Evolutionary conservation across 257 asterid genomes (phyloP).

Genomic region (Echites panduratus): DNA sequence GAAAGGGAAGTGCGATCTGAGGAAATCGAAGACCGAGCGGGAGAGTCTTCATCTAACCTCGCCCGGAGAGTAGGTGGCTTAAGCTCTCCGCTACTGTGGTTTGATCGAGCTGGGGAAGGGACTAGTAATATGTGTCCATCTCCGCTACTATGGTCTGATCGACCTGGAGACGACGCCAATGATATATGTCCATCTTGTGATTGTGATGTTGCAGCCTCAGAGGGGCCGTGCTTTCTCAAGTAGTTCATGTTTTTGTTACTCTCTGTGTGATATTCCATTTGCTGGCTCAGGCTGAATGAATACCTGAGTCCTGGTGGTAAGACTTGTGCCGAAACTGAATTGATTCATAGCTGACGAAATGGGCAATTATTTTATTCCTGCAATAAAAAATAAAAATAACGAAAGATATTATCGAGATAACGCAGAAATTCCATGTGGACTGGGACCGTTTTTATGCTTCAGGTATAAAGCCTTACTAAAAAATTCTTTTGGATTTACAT

Average conservation of each 20-base stretch:
- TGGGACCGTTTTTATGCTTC: too few relatives aligned
- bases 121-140: neutral
- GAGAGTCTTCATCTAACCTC: conserved; percentile 35
- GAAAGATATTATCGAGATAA: too few relatives aligned
- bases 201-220: conserved; percentile 4
- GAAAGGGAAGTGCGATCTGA: conserved; percentile 38
- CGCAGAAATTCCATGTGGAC: too few relatives aligned
- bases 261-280: neutral
- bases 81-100: conserved; percentile 36
- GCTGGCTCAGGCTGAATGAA: neutral
- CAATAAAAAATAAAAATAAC: too few relatives aligned
- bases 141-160: conserved; percentile 7
- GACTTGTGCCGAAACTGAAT: neutral
- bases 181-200: neutral
- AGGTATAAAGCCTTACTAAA: too few relatives aligned
- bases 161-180: neutral
- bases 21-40: conserved; percentile 42
- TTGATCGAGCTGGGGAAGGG: conserved; percentile 6
- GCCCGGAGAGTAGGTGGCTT: conserved; percentile 38
- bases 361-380: too few relatives aligned
- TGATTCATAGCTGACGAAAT: too few relatives aligned
- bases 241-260: conserved; percentile 7
- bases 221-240: neutral
- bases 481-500: too few relatives aligned
- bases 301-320: neutral